Evolutionary conservation across 2,329 filamentous ascomycete species (phyloP), one percentile per base, ranked within the genome.

Genomic region (Penicillium sp.): DNA sequence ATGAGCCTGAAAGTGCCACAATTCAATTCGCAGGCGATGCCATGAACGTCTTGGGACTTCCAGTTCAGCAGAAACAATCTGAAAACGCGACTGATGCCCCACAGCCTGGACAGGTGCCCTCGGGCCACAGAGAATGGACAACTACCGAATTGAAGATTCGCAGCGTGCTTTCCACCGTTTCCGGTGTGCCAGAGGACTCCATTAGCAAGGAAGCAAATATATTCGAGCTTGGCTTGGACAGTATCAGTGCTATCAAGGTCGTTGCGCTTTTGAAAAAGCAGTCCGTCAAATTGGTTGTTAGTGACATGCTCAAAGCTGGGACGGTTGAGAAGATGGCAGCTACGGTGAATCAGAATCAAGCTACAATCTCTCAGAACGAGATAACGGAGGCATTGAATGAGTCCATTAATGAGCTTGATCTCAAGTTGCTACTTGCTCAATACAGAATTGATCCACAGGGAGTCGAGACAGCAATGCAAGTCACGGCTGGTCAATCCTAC

Each of bases 161-260:
- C 36, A 57, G 72, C 33, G 70, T 75, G 3, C 63, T 82, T 8
- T 70, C 76, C 7, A 55, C 69, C 28, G 74, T 90, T 0, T 86
- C 89, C 0, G 79, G 78, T 12, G 68, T 85, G 0, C 72, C 82
- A 0, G 67, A 74, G 13, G 62, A 73, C 0, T 73, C 80, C 1
- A 86, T 95, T 44, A 67, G 71, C 3, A 76, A 75, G 47, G 72
- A 75, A 1, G 79, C 83, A 43, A 88, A 79, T 0, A 79, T 95
- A 9, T 95, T 93, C 66, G 84, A 93, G 53, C 76, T 96, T 1
- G 90, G 90, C 0, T 79, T 96, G 1, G 90, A 96, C 64, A 96
- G 90, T 0, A 95, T 96, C 65, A 91, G 85, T 54, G 85, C 89
- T 1, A 93, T 96, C 71, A 94, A 93, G 60, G 82, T 90, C 3